phyloP scores from a whole-genome alignment of 768 basidiomycete genomes.

The Russula vinacea region DNA sequence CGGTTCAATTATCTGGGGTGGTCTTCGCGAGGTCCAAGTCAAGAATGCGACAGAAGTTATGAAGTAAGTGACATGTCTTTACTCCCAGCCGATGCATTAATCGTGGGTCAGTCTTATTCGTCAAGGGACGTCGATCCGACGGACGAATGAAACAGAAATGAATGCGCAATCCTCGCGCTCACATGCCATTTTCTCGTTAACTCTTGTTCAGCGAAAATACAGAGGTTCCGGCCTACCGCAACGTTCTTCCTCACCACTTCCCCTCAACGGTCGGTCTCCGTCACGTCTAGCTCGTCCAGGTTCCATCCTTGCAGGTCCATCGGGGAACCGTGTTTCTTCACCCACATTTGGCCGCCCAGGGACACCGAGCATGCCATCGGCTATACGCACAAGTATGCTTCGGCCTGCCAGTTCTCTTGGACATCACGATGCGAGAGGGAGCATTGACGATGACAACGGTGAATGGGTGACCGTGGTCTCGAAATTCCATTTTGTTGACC shows the following conservation, averaged over 20 bases:
- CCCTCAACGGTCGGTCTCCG: constrained; percentile 66
- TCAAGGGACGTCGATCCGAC: constrained; percentile 83
- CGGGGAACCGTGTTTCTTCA: constrained; percentile 59
- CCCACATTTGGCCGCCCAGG: constrained; percentile 75
- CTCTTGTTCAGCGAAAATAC: constrained; percentile 86
- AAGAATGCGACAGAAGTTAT: constrained; percentile 84
- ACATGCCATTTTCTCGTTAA: constrained; percentile 98
- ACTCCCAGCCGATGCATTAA: constrained; percentile 20
- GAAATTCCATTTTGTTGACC: constrained; percentile 98
- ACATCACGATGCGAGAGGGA: constrained; percentile 28
- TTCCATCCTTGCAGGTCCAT: constrained; percentile 55
- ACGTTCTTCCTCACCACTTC: constrained; percentile 74
- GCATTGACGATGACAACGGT: constrained; percentile 59
- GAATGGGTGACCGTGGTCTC: constrained; percentile 90
- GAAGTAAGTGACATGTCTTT: constrained; percentile 56
- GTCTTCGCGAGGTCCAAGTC: constrained; percentile 89
- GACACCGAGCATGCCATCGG: constrained; percentile 74
- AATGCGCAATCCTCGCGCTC: constrained; percentile 97
- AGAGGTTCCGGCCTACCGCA: constrained; percentile 66
- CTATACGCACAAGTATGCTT: constrained; percentile 62
- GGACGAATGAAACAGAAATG: constrained; percentile 98
- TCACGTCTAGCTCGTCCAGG: constrained; percentile 83
- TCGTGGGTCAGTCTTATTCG: constrained; percentile 66
- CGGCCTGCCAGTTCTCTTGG: constrained; percentile 73
- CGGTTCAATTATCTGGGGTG: constrained; percentile 96